Base-by-base conservation (phyloP, 1,284 basidiomycete genomes). In the Moesziomyces globuligerus region DNA sequence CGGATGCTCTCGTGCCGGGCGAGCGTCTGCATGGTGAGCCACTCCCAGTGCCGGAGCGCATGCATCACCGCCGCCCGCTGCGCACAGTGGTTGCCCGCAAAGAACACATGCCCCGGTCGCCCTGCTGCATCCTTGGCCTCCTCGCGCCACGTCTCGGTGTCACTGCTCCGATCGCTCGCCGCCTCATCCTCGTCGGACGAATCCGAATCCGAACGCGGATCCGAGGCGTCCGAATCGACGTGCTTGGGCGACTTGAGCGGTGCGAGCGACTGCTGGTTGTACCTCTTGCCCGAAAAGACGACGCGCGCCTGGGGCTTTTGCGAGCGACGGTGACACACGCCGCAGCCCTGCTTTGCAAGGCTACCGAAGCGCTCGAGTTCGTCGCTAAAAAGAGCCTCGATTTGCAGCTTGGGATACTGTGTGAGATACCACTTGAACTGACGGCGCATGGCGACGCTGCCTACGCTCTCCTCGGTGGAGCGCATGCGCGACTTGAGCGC, bases 401-500 rank as follows among this genome's bases (percentile, higher is more conserved):
- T 28, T 1, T 39, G 23, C 9, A 75, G 49, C 36, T 57, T 59
- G 2, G 73, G 73, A 34, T 70, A 73, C 37, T 56, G 42, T 7
- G 36, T 49, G 4, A 75, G 51, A 29, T 75, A 75, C 73, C 73
- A 75, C 24, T 54, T 53, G 48, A 75, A 75, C 40, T 75, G 70
- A 3, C 73, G 25, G 6, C 73, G 52, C 65, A 66, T 69, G 7
- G 50, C 34, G 7, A 53, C 55, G 20, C 60, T 65, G 7, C 51
- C 47, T 1, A 75, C 65, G 8, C 50, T 54, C 34, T 72, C 69
- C 29, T 72, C 69, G 15, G 41, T 48, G 18, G 57, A 61, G 9
- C 51, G 29, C 40, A 67, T 51, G 11, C 51, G 39, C 10, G 43
- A 45, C 26, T 50, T 53, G 7, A 72, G 47, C n/a, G 64, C 58